phyloP scores from a whole-genome alignment of 2,329 filamentous ascomycete genomes.

The Aspergillus sp. region DNA sequence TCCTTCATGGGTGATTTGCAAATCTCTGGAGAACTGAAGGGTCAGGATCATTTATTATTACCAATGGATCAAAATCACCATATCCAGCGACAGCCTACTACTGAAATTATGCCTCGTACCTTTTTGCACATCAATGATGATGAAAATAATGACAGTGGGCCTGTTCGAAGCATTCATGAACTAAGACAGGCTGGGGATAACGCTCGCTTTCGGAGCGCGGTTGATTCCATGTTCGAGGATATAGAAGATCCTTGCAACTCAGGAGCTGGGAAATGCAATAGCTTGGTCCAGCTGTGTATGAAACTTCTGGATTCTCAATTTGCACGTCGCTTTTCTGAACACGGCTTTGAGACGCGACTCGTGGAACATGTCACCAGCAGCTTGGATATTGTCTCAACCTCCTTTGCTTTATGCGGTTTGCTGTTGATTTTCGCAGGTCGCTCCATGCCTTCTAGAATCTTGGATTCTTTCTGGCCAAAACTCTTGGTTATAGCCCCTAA shows the following conservation, averaged over 20 bases:
- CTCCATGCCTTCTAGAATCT: constrained; percentile 21
- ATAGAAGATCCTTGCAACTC: constrained; percentile 46
- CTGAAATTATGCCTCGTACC: constrained; percentile 6
- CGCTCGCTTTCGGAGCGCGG: constrained; percentile 51
- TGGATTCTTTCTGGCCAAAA: constrained; percentile 25
- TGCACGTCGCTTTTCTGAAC: constrained; percentile 60
- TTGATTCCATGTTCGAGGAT: constrained; percentile 56
- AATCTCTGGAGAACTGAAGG: no score
- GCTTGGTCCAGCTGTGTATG: constrained; percentile 51
- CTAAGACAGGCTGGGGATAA: constrained; percentile 56
- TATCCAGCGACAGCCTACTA: constrained; percentile 2
- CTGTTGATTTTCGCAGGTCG: constrained; percentile 23
- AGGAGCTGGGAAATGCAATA: constrained; percentile 46
- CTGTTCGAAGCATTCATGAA: constrained; percentile 57
- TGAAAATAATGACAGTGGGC: constrained; percentile 38
- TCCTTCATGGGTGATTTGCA: constrained; percentile 43
- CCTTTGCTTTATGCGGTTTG: constrained; percentile 29
- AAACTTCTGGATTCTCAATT: constrained; percentile 45
- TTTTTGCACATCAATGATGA: constrained; percentile 39
- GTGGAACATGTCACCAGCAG: constrained; percentile 58
- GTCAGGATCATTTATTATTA: neutral
- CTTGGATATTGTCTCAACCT: constrained; percentile 44
- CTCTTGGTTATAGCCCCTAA: constrained; percentile 22
- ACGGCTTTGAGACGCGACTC: constrained; percentile 65
- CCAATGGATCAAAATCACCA: constrained; percentile 2